Evolutionary conservation across 805 yeast species (phyloP).

Genomic region (Yamadazyma sp.): DNA sequence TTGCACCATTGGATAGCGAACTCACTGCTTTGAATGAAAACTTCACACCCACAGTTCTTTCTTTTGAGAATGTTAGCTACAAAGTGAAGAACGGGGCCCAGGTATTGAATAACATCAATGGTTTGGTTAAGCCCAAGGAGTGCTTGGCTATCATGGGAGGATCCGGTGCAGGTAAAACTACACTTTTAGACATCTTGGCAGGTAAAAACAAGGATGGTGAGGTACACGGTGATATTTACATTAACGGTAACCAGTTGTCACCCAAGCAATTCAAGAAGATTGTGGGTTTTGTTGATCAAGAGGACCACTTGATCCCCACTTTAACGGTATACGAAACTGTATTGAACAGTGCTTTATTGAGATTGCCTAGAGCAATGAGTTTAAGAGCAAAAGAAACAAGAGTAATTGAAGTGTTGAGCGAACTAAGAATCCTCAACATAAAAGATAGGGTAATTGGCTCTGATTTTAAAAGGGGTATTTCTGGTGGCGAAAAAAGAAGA

Average conservation of each 20-base stretch:
- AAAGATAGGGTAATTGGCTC: conserved; percentile 87
- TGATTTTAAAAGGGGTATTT: conserved; percentile 83
- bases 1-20: conserved; percentile 29
- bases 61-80: conserved; percentile 75
- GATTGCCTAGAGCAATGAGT: conserved; percentile 84
- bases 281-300: conserved; percentile 95
- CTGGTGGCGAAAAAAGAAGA: conserved; percentile 69
- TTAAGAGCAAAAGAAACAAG: conserved; percentile 67
- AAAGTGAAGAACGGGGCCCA: conserved; percentile 43
- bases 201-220: conserved; percentile 79
- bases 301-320: conserved; percentile 86
- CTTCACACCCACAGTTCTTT: conserved; percentile 43
- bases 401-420: conserved; percentile 81
- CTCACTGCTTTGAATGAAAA: conserved; percentile 40
- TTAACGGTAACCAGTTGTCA: conserved; percentile 65
- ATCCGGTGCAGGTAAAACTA: conserved; percentile 98
- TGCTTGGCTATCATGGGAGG: conserved; percentile 97
- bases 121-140: conserved; percentile 82
- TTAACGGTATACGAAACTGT: conserved; percentile 96
- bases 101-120: conserved; percentile 66
- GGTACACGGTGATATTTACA: conserved; percentile 62
- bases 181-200: conserved; percentile 87
- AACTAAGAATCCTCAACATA: conserved; percentile 78
- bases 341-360: conserved; percentile 81
- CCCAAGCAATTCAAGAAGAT: conserved; percentile 56